These are phyloP conservation scores for Piloderma croceum DNA, from an alignment of 768 basidiomycete genomes.

Conservation along the genomic window DNA sequence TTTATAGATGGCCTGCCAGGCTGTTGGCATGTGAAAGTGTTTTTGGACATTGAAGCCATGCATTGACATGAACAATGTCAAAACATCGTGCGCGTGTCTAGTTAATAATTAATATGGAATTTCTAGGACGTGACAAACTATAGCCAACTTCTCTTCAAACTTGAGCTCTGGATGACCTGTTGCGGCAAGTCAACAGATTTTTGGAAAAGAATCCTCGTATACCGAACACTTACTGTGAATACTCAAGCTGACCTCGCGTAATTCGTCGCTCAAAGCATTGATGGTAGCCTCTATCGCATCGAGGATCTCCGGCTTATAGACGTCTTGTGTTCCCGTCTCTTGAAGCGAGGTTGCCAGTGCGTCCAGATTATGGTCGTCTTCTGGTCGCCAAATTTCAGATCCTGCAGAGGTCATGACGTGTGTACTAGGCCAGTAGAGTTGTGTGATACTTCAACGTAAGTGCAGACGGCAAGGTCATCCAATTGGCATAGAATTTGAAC, in stretches of 20 bases:
- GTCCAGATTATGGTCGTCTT: too few relatives aligned
- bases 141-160: slow-evolving; percentile 58
- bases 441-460: too few relatives aligned
- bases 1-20: slow-evolving; percentile 66
- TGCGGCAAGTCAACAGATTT: slow-evolving; percentile 1
- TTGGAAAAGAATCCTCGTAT: neutral
- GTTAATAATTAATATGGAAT: neutral
- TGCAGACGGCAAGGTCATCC: too few relatives aligned
- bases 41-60: slow-evolving; percentile 61
- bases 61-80: slow-evolving; percentile 60
- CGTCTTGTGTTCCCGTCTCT: too few relatives aligned
- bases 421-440: too few relatives aligned
- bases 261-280: slow-evolving; percentile 43
- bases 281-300: slow-evolving; percentile 56
- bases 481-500: too few relatives aligned
- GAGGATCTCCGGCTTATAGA: slow-evolving; percentile 36
- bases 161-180: slow-evolving; percentile 65
- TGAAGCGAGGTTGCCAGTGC: too few relatives aligned
- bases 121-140: neutral
- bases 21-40: slow-evolving; percentile 64
- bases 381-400: too few relatives aligned
- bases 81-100: slow-evolving; percentile 66
- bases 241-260: slow-evolving; percentile 60
- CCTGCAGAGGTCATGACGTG: too few relatives aligned
- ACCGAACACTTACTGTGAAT: slow-evolving; percentile 71